Evolutionary conservation across 2,329 filamentous ascomycete genomes (phyloP).

Genomic region (Arthroderma sp.): DNA sequence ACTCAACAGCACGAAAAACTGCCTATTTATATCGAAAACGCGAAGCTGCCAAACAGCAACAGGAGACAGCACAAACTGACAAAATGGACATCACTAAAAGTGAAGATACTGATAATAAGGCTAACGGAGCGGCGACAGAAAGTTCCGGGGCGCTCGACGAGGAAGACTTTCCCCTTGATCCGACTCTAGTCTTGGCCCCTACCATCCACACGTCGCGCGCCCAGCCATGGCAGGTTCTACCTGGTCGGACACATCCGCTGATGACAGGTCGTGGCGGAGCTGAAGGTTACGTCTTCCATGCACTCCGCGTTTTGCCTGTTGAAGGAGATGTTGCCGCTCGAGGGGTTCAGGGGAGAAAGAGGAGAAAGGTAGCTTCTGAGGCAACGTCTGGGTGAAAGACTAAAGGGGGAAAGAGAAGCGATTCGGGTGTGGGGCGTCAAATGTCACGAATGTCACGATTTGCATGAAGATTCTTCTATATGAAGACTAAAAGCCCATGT

Average conservation of each 20-base stretch:
- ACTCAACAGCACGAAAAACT: constrained; percentile 63
- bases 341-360: constrained; percentile 55
- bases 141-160: constrained; percentile 21
- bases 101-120: not conserved
- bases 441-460: too few species aligned
- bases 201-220: constrained; percentile 69
- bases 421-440: too few species aligned
- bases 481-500: too few species aligned
- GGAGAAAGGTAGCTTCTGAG: constrained; percentile 41
- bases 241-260: constrained; percentile 78
- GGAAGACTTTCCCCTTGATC: constrained; percentile 79
- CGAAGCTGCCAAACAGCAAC: constrained; percentile 10
- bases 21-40: constrained; percentile 46
- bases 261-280: constrained; percentile 83
- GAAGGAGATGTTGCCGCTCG: constrained; percentile 70
- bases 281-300: constrained; percentile 84
- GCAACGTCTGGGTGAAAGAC: not conserved
- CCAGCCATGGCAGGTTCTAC: constrained; percentile 78
- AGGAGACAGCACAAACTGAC: constrained; percentile 1
- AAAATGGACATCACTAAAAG: not conserved
- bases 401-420: too few species aligned
- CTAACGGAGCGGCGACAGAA: not conserved
- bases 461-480: too few species aligned
- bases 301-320: constrained; percentile 63
- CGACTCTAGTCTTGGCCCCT: constrained; percentile 65